These are phyloP conservation scores for Hanseniaspora occidentalis DNA, from an alignment of 805 yeast genomes.

Conservation along the genomic window DNA sequence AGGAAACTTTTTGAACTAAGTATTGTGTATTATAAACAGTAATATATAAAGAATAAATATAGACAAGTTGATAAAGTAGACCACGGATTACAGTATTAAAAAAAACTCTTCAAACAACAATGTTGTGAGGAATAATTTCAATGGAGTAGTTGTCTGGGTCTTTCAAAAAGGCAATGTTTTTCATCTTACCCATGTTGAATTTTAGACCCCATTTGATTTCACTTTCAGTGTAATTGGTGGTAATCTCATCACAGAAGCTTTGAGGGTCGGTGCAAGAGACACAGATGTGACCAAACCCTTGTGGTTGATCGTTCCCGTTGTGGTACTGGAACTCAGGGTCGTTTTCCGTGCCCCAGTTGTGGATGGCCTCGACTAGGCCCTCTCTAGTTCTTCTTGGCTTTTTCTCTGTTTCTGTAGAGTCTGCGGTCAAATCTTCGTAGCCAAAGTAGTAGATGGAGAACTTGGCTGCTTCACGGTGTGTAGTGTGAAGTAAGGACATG, in stretches of 20 bases:
- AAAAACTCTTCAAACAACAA: conserved; percentile 5
- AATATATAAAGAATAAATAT: not conserved
- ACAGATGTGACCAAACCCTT: conserved; percentile 83
- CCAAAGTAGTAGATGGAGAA: conserved; percentile 83
- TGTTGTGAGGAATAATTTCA: conserved; percentile 46
- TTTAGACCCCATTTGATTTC: conserved; percentile 47
- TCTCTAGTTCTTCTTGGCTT: conserved; percentile 36
- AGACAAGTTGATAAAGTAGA: not conserved
- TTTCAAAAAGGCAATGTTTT: conserved; percentile 54
- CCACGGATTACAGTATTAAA: not conserved
- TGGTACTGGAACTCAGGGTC: conserved; percentile 70
- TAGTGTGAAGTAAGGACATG: conserved; percentile 52
- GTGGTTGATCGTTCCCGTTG: conserved; percentile 65
- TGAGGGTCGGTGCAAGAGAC: conserved; percentile 51
- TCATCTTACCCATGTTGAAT: conserved; percentile 42
- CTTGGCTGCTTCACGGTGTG: conserved; percentile 52
- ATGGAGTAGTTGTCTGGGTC: conserved; percentile 90
- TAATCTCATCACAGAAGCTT: conserved; percentile 33
- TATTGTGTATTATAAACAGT: not conserved
- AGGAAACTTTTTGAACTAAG: no score
- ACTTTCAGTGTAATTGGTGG: conserved; percentile 31
- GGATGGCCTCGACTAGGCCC: conserved; percentile 78
- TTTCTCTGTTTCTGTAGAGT: conserved; percentile 30
- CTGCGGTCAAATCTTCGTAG: conserved; percentile 41
- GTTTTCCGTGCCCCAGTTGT: conserved; percentile 89